phyloP scores from a whole-genome alignment of 306 rosid genomes.

The Pterocarpus macrocarpus region DNA sequence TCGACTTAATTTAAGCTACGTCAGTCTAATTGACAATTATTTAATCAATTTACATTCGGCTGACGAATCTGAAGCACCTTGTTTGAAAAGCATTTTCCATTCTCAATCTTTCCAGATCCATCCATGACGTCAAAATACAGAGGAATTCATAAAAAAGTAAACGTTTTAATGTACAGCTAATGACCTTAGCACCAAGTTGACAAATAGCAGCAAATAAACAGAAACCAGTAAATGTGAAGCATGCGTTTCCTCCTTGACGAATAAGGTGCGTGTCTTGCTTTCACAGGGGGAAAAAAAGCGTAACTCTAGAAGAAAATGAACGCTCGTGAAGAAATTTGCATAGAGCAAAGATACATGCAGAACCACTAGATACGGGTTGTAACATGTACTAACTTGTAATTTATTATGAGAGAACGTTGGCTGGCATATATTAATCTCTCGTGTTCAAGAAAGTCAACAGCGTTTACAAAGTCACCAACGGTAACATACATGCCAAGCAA shows the following conservation, averaged over 20 bases:
- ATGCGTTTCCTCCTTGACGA: constrained; percentile 36
- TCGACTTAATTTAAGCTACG: constrained; percentile 27
- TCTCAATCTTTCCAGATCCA: constrained; percentile 18
- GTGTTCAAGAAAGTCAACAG: neutral
- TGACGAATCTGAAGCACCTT: constrained; percentile 5
- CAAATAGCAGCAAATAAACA: constrained; percentile 5
- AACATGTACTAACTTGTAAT: neutral
- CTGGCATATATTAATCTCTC: too few relatives aligned
- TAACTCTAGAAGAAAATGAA: constrained; percentile 16
- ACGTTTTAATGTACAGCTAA: constrained; percentile 10
- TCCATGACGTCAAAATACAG: neutral
- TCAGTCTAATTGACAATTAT: neutral
- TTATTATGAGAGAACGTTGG: too few relatives aligned
- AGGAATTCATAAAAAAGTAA: neutral
- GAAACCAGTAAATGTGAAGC: neutral
- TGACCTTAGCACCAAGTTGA: constrained; percentile 39
- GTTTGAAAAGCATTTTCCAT: constrained; percentile 33
- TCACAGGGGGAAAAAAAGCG: neutral
- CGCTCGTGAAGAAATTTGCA: neutral
- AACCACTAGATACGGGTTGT: neutral
- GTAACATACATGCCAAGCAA: neutral
- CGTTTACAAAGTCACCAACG: neutral
- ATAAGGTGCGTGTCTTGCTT: neutral
- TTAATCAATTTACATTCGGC: neutral
- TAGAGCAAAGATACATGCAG: too few relatives aligned